Evolutionary conservation across 2,329 filamentous ascomycete species (phyloP).

Genomic region (Cladosporium oxysporum): DNA sequence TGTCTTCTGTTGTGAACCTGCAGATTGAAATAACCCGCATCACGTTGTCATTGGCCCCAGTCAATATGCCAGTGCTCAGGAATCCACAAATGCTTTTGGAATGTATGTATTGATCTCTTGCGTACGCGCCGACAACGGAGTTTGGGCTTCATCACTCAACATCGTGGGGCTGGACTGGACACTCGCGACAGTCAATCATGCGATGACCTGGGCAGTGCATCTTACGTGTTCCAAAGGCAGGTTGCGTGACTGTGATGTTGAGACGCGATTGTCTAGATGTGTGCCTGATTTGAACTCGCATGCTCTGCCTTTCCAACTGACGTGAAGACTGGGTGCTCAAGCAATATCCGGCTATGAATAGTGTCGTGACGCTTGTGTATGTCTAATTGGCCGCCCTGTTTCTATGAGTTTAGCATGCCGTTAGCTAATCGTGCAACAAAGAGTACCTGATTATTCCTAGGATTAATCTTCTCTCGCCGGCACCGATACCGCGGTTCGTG

Average conservation of each 20-base stretch:
- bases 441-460: neutral
- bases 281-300: neutral
- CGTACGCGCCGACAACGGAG: neutral
- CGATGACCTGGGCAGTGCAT: neutral
- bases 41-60: neutral
- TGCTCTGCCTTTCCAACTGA: neutral
- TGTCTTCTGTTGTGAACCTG: neutral
- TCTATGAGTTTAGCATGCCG: neutral
- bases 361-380: neutral
- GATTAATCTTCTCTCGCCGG: neutral
- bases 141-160: neutral
- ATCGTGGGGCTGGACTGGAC: neutral
- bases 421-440: neutral
- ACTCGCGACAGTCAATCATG: too few relatives aligned
- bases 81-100: neutral
- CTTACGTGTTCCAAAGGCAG: neutral
- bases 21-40: neutral
- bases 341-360: neutral
- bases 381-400: neutral
- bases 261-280: neutral
- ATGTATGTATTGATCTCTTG: neutral
- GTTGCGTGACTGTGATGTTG: neutral
- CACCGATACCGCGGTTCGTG: conserved; percentile 4
- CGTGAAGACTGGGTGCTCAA: neutral
- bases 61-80: neutral